Evolutionary conservation across 2,329 filamentous ascomycete genomes (phyloP), one percentile per base, ranked within the genome.

Genomic region (Tolypocladium cylindrosporum): DNA sequence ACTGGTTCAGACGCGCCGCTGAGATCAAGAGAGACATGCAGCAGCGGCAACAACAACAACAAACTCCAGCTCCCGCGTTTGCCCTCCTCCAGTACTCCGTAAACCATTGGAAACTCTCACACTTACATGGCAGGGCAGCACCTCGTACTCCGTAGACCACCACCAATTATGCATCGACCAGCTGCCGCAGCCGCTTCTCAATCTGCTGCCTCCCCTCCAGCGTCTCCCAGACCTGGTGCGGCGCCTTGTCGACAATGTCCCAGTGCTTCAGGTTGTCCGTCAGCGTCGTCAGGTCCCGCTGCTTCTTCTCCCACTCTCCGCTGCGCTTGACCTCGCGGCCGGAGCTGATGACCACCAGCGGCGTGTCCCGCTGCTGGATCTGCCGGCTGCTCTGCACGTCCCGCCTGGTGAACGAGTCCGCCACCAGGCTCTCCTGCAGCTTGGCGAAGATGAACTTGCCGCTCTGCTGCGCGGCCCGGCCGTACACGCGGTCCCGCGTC

Each of bases 341-440:
- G 1, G 90, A 96, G 69, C 89, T 96, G 58, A 97, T 82, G 31
- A 99, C 77, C 2, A 87, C 87, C 43, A 97, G 75, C 8, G 91
- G 88, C 16, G 88, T 89, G 59, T 89, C 78, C n/a, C 79, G 79
- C 59, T 82, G 80, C 73, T 96, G 90, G 56, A 97, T 94, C 53
- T 87, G 86, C 27, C 88, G 80, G 59, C 91, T 91, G 59, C 86
- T 89, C 51, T 81, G 77, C 21, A 96, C 85, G 67, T 99, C 94
- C 40, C 89, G 89, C 71, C 86, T 88, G 16, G 91, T 91, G 64
- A 97, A 84, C 1, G 89, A 90, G 63, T 86, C 83, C 0, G 92
- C 92, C 39, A 97, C 91, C 1, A 97, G 79, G 63, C 88, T 93
- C 75, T 99, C 94, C 73, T 99, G 94, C 58, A 99, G 79, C 73